These are phyloP conservation scores for Penicillium sp. DNA, from an alignment of 2,329 filamentous ascomycete genomes.

Conservation along the genomic window DNA sequence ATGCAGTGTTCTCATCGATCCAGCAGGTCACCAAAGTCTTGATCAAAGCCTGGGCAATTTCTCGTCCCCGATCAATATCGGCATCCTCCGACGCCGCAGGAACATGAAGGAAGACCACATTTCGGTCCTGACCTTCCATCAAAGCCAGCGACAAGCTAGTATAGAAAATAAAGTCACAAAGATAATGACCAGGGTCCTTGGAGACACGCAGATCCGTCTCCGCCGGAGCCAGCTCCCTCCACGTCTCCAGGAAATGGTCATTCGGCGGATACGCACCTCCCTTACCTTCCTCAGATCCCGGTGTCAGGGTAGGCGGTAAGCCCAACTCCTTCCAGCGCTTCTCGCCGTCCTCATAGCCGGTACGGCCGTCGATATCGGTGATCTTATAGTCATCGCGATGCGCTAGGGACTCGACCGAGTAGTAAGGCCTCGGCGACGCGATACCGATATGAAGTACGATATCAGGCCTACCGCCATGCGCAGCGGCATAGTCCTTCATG, in stretches of 20 bases:
- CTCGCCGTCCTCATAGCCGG: conserved; percentile 46
- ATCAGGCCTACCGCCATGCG: conserved; percentile 54
- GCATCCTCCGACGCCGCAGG: conserved; percentile 58
- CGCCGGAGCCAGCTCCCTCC: conserved; percentile 33
- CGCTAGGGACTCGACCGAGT: conserved; percentile 68
- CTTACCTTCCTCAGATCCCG: conserved; percentile 36
- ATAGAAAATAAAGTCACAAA: conserved; percentile 79
- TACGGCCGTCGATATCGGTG: conserved; percentile 63
- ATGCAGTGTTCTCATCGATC: conserved; percentile 28
- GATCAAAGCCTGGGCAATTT: conserved; percentile 45
- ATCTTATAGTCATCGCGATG: conserved; percentile 71
- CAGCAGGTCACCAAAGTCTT: conserved; percentile 44
- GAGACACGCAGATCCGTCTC: conserved; percentile 55
- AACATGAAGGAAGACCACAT: conserved; percentile 70
- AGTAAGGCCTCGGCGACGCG: conserved; percentile 63
- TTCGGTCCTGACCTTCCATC: conserved; percentile 33
- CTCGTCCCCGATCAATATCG: conserved; percentile 39
- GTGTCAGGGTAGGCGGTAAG: conserved; percentile 53
- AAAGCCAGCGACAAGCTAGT: conserved; percentile 56
- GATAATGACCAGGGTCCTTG: conserved; percentile 67
- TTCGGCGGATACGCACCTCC: conserved; percentile 32
- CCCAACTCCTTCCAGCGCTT: conserved; percentile 53
- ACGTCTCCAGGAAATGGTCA: conserved; percentile 33
- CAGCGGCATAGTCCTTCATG: conserved; percentile 49
- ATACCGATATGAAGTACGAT: conserved; percentile 77